These are phyloP conservation scores for Fraxinus latifolia DNA, from an alignment of 305 asterid species.

Conservation along the genomic window DNA sequence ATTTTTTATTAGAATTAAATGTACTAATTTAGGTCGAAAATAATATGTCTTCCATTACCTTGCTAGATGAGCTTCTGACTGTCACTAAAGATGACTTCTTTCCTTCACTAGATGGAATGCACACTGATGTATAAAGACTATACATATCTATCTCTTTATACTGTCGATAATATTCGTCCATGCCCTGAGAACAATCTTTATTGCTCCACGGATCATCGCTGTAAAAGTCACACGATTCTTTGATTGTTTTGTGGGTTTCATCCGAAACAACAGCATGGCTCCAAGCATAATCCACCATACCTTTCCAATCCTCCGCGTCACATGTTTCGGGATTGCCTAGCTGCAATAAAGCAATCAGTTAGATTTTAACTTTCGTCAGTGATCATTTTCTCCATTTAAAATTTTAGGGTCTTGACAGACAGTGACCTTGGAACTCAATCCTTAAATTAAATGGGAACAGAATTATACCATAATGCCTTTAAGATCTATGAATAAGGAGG, in stretches of 20 bases:
- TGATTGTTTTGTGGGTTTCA: constrained; percentile 65
- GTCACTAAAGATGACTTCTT: not conserved
- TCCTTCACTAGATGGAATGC: constrained; percentile 35
- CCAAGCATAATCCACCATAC: constrained; percentile 93
- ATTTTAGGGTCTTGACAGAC: not conserved
- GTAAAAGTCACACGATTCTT: constrained; percentile 61
- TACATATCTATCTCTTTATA: constrained; percentile 81
- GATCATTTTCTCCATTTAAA: not conserved
- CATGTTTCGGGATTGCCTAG: constrained; percentile 86
- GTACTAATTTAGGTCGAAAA: not conserved
- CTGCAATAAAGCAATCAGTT: constrained; percentile 28
- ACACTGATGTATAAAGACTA: constrained; percentile 76
- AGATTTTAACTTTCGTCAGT: not conserved
- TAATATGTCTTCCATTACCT: not conserved
- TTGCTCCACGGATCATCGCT: constrained; percentile 62
- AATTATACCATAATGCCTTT: constrained; percentile 77
- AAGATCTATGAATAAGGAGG: constrained; percentile 68
- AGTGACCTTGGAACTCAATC: not conserved
- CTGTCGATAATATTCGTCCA: constrained; percentile 60
- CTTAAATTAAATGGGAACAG: not conserved
- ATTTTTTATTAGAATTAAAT: too few relatives aligned
- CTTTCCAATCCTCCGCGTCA: constrained; percentile 89
- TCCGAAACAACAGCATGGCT: constrained; percentile 95
- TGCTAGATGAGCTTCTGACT: not conserved
- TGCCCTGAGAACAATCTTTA: constrained; percentile 41